Conservation (phyloP, 1,284 basidiomycete genomes). For the Mycosarcoma maydis region DNA sequence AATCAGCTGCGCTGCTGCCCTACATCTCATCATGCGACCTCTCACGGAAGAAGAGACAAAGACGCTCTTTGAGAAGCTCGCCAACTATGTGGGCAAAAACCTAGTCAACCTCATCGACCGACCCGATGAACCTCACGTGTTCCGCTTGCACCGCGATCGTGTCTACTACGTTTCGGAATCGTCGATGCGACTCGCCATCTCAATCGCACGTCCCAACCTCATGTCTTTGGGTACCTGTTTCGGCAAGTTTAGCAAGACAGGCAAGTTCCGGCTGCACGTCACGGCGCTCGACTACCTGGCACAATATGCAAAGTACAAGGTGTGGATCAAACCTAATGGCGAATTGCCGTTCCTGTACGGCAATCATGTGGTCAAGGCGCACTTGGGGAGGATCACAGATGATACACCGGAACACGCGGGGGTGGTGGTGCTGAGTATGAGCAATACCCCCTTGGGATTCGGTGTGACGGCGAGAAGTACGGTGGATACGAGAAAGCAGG, state of each 20-base stretch:
- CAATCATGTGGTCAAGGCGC: slow-evolving; percentile 98
- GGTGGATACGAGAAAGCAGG: slow-evolving; percentile 92
- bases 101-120: slow-evolving; percentile 73
- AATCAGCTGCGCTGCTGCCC: not conserved
- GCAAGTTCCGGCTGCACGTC: slow-evolving; percentile 97
- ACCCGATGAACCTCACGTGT: slow-evolving; percentile 63
- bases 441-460: slow-evolving; percentile 83
- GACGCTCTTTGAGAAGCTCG: slow-evolving; percentile 85
- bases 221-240: slow-evolving; percentile 95
- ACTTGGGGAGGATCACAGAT: slow-evolving; percentile 97
- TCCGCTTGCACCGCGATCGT: slow-evolving; percentile 67
- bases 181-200: slow-evolving; percentile 88
- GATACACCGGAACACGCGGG: slow-evolving; percentile 99
- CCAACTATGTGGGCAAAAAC: slow-evolving; percentile 91
- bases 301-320: slow-evolving; percentile 98
- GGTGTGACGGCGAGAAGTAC: slow-evolving; percentile 97
- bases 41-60: slow-evolving; percentile 67
- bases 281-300: slow-evolving; percentile 92
- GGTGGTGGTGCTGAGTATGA: slow-evolving; percentile 96
- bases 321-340: slow-evolving; percentile 99
- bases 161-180: slow-evolving; percentile 64
- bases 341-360: slow-evolving; percentile 99
- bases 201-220: slow-evolving; percentile 89
- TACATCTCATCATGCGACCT: slow-evolving; percentile 58
- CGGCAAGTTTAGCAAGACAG: slow-evolving; percentile 96